Conservation (phyloP, 148 eudicot genomes). For the Salicornia ramosissima region DNA sequence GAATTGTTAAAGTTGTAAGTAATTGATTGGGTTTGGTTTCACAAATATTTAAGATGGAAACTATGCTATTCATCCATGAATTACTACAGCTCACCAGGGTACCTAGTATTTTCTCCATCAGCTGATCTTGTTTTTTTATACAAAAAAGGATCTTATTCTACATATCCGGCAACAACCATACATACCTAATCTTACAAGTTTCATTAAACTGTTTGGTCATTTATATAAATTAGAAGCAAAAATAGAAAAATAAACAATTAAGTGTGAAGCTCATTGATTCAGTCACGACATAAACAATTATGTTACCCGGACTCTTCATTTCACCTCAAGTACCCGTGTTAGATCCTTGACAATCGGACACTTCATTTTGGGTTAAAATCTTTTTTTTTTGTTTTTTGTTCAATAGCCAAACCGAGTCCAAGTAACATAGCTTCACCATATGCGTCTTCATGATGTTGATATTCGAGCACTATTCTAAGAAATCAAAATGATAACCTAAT, state of each 20-base stretch:
- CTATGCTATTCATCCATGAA: background rate
- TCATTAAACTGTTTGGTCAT: background rate
- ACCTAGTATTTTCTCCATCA: background rate
- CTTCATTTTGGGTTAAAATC: too few species aligned
- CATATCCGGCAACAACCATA: background rate
- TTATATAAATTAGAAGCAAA: background rate
- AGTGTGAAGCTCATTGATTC: background rate
- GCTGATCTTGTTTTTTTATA: background rate
- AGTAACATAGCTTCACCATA: background rate
- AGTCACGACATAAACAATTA: background rate
- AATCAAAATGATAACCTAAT: background rate
- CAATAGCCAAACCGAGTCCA: too few species aligned
- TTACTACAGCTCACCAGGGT: background rate
- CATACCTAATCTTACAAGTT: background rate
- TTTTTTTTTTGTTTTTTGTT: too few species aligned
- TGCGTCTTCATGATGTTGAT: background rate
- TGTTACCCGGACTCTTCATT: too few species aligned
- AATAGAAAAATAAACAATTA: background rate
- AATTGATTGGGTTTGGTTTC: background rate
- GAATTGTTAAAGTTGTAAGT: too few species aligned
- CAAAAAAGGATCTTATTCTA: background rate
- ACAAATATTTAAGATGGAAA: background rate
- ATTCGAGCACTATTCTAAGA: background rate
- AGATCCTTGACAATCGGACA: too few species aligned
- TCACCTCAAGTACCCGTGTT: too few species aligned